Percentiles rank a stretch among this genome's conserved stretches.
Evolutionary conservation across 495 filamentous ascomycete genomes (phyloP).

Genomic region (Tuber magnatum): DNA sequence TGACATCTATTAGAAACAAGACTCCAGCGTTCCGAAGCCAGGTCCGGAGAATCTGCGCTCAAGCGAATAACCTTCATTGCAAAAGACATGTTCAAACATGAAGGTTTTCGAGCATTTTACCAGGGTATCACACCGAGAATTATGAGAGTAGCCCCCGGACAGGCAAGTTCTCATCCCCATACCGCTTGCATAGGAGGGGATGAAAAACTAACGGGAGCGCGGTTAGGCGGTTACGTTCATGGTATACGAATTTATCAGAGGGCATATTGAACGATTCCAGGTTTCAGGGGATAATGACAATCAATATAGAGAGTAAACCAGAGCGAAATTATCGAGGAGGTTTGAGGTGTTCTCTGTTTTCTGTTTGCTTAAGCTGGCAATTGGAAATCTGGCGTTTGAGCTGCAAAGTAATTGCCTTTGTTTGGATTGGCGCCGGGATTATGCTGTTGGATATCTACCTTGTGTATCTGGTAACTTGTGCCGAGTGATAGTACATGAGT

Average conservation of each 20-base stretch:
- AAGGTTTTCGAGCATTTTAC: conserved; percentile 90
- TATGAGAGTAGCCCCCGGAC: conserved; percentile 94
- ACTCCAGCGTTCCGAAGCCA: conserved; percentile 79
- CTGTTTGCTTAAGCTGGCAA: neutral
- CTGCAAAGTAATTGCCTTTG: neutral
- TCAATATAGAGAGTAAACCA: conserved; percentile 24
- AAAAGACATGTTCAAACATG: conserved; percentile 92
- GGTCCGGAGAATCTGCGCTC: conserved; percentile 70
- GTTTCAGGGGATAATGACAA: conserved; percentile 23
- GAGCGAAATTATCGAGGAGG: conserved; percentile 9
- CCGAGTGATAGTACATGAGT: neutral
- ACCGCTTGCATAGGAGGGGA: neutral
- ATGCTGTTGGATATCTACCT: neutral
- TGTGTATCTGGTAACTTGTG: neutral
- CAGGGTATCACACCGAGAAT: conserved; percentile 97
- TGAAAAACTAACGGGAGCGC: conserved; percentile 6
- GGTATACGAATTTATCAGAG: conserved; percentile 69
- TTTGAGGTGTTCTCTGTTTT: neutral
- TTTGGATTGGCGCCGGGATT: neutral
- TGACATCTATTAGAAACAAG: conserved; percentile 57
- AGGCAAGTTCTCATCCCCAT: conserved; percentile 46
- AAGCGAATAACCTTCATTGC: conserved; percentile 70
- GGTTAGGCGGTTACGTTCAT: conserved; percentile 77
- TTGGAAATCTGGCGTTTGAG: neutral
- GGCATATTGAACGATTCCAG: conserved; percentile 34